Conservation (phyloP, 805 yeast species). For the Starmera dryadoides region DNA sequence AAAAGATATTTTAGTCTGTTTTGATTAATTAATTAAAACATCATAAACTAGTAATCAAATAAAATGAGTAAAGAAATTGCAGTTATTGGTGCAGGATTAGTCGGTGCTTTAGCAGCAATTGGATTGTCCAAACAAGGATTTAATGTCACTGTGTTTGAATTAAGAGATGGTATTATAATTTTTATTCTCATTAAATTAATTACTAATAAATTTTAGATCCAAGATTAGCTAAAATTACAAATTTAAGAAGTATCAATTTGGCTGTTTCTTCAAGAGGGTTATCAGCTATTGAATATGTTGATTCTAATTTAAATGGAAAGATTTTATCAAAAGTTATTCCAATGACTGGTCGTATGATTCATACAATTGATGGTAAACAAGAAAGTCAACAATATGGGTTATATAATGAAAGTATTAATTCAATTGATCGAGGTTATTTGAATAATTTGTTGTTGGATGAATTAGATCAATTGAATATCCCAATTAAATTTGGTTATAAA, state of each 20-base stretch:
- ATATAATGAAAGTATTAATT: constrained; percentile 65
- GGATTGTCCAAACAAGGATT: constrained; percentile 70
- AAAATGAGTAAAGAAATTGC: constrained; percentile 22
- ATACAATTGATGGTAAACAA: constrained; percentile 54
- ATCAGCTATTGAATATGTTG: constrained; percentile 57
- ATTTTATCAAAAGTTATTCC: constrained; percentile 64
- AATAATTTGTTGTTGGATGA: constrained; percentile 63
- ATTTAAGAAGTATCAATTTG: constrained; percentile 68
- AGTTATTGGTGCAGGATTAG: constrained; percentile 85
- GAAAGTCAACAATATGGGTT: constrained; percentile 72
- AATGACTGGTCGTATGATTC: constrained; percentile 88
- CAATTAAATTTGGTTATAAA: constrained; percentile 48
- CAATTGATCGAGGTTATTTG: constrained; percentile 70
- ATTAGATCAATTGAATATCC: constrained; percentile 41
- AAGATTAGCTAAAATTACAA: constrained; percentile 30
- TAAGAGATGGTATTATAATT: constrained; percentile 29
- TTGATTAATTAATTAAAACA: no score
- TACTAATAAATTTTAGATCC: constrained; percentile 39
- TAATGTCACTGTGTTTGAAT: constrained; percentile 64
- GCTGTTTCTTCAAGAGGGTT: constrained; percentile 88
- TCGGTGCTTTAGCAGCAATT: constrained; percentile 80
- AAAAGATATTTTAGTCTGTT: no score
- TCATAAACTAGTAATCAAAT: no score
- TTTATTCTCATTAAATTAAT: background rate
- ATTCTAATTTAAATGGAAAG: constrained; percentile 45